Evolutionary conservation across 2,329 filamentous ascomycete genomes (phyloP), one percentile per base, ranked within the genome.

Genomic region (Nigrograna mackinnonii): DNA sequence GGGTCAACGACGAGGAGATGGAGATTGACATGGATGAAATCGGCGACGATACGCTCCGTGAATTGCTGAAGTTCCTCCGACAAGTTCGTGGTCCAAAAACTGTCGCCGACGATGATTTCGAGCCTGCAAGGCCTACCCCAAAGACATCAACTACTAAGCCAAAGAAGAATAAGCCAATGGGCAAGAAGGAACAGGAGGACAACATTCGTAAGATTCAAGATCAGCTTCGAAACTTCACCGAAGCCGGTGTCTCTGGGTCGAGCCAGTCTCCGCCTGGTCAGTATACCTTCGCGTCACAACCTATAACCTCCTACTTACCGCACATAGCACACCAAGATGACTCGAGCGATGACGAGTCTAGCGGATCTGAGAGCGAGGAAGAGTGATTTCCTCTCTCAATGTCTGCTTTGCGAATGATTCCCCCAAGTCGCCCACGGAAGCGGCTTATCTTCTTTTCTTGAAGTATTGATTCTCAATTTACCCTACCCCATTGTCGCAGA

Each of bases 121-220:
- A 76, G 49, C 74, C 72, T 22, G 69, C 69, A 26, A 66, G 60
- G 22, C 64, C 64, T 40, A 62, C 57, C 43, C 30, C 61, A 49
- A 54, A 63, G 50, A 53, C 71, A 57, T 42, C 61, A 37, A 59
- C 69, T 18, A 64, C 68, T 17, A 71, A 83, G 68, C 79, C 80
- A 39, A 85, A 84, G 73, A 87, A 87, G 76, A 87, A 88, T 67
- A 88, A 88, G 74, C 85, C 85, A 1, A 89, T 89, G 85, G 84
- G 82, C 68, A 86, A 86, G 69, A 71, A 74, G 22, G 85, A 88
- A 67, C 85, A 89, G 68, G 84, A 87, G 60, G 76, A 79, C 31
- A 84, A 81, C 51, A 85, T 89, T 56, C 75, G 79, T 51, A 75
- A 82, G 62, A 75, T 88, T 18, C 77, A 81, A 52, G 78, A 80